Evolutionary conservation across 176 grass and related monocot genomes (phyloP).

Genomic region (Raddia distichophylla): DNA sequence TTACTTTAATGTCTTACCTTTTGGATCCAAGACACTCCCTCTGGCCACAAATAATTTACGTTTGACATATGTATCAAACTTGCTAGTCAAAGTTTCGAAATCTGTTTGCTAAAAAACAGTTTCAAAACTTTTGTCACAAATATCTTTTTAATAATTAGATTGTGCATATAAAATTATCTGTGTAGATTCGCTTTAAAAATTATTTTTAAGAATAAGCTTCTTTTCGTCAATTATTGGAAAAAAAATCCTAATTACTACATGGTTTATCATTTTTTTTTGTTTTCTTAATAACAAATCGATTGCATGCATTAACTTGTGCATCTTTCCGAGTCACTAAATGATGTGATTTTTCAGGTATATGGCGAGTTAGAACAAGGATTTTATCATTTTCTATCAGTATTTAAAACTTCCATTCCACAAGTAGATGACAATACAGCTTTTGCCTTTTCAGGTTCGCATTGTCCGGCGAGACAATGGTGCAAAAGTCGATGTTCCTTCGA

Average conservation of each 20-base stretch:
- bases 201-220: neutral
- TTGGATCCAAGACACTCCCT: too few relatives aligned
- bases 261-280: neutral
- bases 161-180: too few relatives aligned
- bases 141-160: too few relatives aligned
- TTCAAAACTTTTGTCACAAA: too few relatives aligned
- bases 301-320: neutral
- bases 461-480: slow-evolving; percentile 84
- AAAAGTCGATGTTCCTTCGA: slow-evolving; percentile 71
- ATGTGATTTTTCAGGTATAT: neutral
- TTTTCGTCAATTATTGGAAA: neutral
- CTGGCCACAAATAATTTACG: too few relatives aligned
- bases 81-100: too few relatives aligned
- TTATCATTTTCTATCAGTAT: slow-evolving; percentile 9
- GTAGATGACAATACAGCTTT: neutral
- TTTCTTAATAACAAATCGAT: slow-evolving; percentile 16
- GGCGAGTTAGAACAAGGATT: slow-evolving; percentile 1
- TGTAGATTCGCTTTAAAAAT: too few relatives aligned
- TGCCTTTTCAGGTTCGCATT: slow-evolving; percentile 62
- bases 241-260: neutral
- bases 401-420: neutral
- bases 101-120: too few relatives aligned
- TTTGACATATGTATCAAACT: too few relatives aligned
- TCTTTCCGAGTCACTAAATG: neutral
- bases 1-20: too few relatives aligned